Evolutionary conservation across 2,329 filamentous ascomycete genomes (phyloP).

Genomic region (Sodiomyces alkalinus): DNA sequence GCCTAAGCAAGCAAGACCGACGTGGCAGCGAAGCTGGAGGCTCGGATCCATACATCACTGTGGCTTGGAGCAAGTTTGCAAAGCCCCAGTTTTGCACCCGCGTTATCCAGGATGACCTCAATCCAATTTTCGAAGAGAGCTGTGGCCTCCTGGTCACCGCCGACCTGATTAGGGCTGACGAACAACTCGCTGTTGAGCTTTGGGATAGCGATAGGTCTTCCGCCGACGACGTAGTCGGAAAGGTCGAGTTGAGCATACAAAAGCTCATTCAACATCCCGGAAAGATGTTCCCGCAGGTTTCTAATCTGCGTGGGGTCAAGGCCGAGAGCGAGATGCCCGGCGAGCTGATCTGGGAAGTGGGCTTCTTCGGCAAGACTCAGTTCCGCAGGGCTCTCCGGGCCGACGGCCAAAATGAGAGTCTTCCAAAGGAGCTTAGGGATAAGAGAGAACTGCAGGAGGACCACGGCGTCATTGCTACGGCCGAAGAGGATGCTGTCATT

Average conservation of each 20-base stretch:
- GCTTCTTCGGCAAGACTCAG: conserved; percentile 83
- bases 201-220: conserved; percentile 93
- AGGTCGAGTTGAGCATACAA: conserved; percentile 84
- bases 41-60: conserved; percentile 88
- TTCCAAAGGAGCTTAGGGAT: conserved; percentile 60
- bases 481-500: conserved; percentile 68
- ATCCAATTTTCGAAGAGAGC: conserved; percentile 84
- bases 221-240: conserved; percentile 88
- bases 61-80: conserved; percentile 89
- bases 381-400: conserved; percentile 75
- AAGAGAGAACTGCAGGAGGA: conserved; percentile 72
- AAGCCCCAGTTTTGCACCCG: conserved; percentile 97
- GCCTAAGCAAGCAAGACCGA: conserved; percentile 79
- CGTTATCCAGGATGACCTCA: conserved; percentile 87
- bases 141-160: conserved; percentile 74
- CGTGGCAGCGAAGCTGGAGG: conserved; percentile 74
- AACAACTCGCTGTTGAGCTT: conserved; percentile 82
- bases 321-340: conserved; percentile 82
- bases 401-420: conserved; percentile 65
- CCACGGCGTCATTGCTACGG: conserved; percentile 60
- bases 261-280: conserved; percentile 90
- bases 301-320: conserved; percentile 68
- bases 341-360: conserved; percentile 89
- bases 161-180: conserved; percentile 83
- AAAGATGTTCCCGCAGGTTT: conserved; percentile 81